Percentiles rank a stretch among this genome's conserved stretches.
These are phyloP conservation scores for Rheum nobile DNA, from an alignment of 148 eudicot genomes.

Conservation along the genomic window DNA sequence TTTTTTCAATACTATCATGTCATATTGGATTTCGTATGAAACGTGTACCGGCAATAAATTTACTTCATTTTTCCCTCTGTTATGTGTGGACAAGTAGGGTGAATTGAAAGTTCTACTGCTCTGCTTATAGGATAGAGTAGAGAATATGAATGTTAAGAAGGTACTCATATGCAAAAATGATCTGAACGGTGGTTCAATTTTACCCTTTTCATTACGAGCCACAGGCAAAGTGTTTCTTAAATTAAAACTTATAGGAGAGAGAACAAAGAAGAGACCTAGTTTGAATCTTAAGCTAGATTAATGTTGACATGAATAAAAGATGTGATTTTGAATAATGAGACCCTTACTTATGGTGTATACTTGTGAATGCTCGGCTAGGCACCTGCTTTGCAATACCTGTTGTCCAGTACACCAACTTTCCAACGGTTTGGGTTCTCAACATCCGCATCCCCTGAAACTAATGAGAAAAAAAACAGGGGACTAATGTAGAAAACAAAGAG, in stretches of 20 bases:
- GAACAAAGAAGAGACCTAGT: neutral
- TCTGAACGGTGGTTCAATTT: too few species aligned
- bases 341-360: neutral
- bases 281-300: neutral
- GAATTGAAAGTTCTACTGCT: neutral
- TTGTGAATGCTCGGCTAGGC: conserved; percentile 7
- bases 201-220: neutral
- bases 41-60: neutral
- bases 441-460: conserved; percentile 48
- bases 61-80: neutral
- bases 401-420: conserved; percentile 19
- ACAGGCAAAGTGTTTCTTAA: neutral
- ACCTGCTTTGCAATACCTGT: conserved; percentile 25
- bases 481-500: conserved; percentile 19
- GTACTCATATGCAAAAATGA: neutral
- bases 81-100: neutral
- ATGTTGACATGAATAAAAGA: too few species aligned
- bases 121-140: neutral
- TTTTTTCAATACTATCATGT: neutral
- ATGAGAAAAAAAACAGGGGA: conserved; percentile 31
- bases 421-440: conserved; percentile 54
- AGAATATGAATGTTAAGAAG: neutral
- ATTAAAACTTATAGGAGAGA: neutral
- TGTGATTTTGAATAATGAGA: neutral
- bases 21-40: neutral